Percentiles rank a stretch among this genome's conserved stretches.
Conservation (phyloP, 78 protist species). For the Fonticula alba region DNA sequence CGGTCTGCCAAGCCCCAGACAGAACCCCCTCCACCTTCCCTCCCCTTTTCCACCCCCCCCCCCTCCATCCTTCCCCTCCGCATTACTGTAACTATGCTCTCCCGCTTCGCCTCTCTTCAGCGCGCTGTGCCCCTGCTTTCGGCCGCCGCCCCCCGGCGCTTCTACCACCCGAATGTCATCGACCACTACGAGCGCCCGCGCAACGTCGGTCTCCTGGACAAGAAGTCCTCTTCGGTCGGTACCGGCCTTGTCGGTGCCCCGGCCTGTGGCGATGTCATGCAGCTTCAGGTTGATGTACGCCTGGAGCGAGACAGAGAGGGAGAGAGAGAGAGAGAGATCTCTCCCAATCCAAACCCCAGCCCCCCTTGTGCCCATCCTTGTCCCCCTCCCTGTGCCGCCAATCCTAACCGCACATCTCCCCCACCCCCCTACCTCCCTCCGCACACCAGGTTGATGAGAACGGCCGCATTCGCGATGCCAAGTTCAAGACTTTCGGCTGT, state of each 20-base stretch:
- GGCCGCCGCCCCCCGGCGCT: no score
- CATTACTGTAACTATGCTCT: no score
- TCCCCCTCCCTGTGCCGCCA: neutral
- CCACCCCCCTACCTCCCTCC: neutral
- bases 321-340: no score
- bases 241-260: slow-evolving; percentile 80
- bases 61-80: no score
- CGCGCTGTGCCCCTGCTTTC: no score
- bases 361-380: neutral
- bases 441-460: slow-evolving; percentile 40
- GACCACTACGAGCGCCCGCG: slow-evolving; percentile 90
- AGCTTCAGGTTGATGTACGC: slow-evolving; percentile 61
- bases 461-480: slow-evolving; percentile 42
- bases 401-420: neutral
- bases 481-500: slow-evolving; percentile 91
- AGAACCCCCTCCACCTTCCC: no score
- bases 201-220: slow-evolving; percentile 82
- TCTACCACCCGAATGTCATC: slow-evolving; percentile 54
- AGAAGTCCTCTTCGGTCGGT: slow-evolving; percentile 60
- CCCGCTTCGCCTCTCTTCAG: no score
- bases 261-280: slow-evolving; percentile 89
- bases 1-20: no score
- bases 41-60: no score
- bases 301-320: neutral
- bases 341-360: neutral